These are phyloP conservation scores for Chaetothyriales sp. DNA, from an alignment of 2,329 filamentous ascomycete species.

Conservation along the genomic window DNA sequence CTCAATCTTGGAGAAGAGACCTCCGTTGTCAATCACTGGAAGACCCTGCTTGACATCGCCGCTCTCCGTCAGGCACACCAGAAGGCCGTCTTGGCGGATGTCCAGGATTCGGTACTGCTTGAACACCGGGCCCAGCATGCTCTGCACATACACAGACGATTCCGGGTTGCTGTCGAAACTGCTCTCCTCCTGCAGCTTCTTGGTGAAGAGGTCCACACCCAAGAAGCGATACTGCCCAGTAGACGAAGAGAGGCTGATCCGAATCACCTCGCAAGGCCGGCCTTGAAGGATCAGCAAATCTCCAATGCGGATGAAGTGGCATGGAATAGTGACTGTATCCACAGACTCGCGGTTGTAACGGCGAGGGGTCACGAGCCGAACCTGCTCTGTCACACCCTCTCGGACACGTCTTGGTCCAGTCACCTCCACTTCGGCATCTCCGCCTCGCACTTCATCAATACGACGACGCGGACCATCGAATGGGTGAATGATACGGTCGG, in stretches of 20 bases:
- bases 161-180: constrained; percentile 95
- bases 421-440: constrained; percentile 27
- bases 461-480: constrained; percentile 35
- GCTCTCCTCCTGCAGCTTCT: constrained; percentile 97
- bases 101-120: constrained; percentile 99
- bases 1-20: constrained; percentile 66
- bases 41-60: constrained; percentile 97
- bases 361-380: constrained; percentile 40
- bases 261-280: constrained; percentile 98
- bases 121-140: constrained; percentile 98
- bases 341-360: constrained; percentile 33
- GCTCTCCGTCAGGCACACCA: constrained; percentile 97
- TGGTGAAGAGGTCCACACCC: constrained; percentile 99
- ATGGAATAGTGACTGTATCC: constrained; percentile 94
- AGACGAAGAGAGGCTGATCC: constrained; percentile 93
- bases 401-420: constrained; percentile 32
- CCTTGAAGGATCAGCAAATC: constrained; percentile 98
- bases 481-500: constrained; percentile 52
- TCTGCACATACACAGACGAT: constrained; percentile 94
- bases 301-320: constrained; percentile 98
- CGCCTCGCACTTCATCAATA: constrained; percentile 26
- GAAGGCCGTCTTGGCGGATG: constrained; percentile 65
- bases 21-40: constrained; percentile 87
- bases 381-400: constrained; percentile 31
- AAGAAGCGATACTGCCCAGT: constrained; percentile 99